phyloP scores from a whole-genome alignment of 2,329 filamentous ascomycete genomes.

The Pyricularia sp. region DNA sequence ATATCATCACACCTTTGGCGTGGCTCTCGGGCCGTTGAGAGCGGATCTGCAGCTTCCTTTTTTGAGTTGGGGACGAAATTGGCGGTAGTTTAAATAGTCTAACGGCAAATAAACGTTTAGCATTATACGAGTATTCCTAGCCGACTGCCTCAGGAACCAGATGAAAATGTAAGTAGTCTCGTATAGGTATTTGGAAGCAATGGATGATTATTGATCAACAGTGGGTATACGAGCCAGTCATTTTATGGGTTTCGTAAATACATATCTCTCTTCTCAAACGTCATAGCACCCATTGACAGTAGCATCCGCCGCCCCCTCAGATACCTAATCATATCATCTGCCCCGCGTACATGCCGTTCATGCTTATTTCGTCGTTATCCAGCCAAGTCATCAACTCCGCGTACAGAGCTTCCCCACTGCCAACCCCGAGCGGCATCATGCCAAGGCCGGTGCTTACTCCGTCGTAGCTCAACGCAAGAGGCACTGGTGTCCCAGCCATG shows the following conservation, averaged over 20 bases:
- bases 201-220: neutral
- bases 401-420: constrained; percentile 2
- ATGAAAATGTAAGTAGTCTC: neutral
- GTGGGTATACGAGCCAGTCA: neutral
- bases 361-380: constrained; percentile 1
- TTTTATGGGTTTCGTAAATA: neutral
- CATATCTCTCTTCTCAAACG: neutral
- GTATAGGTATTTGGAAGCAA: neutral
- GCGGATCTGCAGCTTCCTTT: neutral
- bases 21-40: neutral
- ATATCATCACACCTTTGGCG: no score
- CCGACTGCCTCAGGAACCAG: neutral
- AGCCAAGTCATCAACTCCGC: constrained; percentile 6
- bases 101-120: neutral
- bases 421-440: neutral
- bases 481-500: neutral
- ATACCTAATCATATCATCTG: neutral
- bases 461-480: neutral
- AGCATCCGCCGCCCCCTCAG: neutral
- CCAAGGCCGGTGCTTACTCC: neutral
- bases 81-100: neutral
- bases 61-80: neutral
- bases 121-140: neutral
- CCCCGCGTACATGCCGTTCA: neutral
- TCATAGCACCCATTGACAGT: neutral